These are phyloP conservation scores for Erythrophleum fordii DNA, from an alignment of 306 rosid genomes.

Conservation along the genomic window DNA sequence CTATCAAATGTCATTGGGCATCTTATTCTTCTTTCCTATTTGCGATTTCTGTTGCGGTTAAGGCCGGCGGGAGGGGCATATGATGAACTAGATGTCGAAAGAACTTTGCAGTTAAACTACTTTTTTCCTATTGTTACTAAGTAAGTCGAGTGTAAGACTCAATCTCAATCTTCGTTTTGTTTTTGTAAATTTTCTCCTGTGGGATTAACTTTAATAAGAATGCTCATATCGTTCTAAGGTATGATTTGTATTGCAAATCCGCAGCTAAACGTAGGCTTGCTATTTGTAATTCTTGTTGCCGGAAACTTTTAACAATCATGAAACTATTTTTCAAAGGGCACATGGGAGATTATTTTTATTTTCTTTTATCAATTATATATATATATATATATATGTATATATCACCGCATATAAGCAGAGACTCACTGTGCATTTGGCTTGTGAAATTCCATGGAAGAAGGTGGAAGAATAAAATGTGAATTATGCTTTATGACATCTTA, in stretches of 20 bases:
- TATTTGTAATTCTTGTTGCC: neutral
- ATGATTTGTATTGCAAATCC: neutral
- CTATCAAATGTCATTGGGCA: neutral
- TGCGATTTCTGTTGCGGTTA: neutral
- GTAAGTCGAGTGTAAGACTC: neutral
- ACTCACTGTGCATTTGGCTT: neutral
- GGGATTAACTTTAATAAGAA: neutral
- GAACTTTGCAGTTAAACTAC: neutral
- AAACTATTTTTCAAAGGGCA: neutral
- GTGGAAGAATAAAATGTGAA: neutral
- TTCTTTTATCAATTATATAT: too few species aligned
- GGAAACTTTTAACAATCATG: neutral
- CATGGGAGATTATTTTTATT: neutral
- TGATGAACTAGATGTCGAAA: neutral
- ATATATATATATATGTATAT: too few species aligned
- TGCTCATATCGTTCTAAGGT: neutral
- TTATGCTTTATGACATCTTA: neutral
- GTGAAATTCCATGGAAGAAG: neutral
- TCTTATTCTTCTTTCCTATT: neutral
- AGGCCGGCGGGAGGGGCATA: neutral
- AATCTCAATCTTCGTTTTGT: neutral
- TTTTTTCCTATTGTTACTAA: neutral
- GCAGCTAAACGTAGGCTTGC: neutral
- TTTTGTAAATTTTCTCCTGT: neutral
- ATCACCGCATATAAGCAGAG: neutral